These are phyloP conservation scores for Verticillium nonalfalfae DNA, from an alignment of 2,329 filamentous ascomycete genomes.

Conservation along the genomic window DNA sequence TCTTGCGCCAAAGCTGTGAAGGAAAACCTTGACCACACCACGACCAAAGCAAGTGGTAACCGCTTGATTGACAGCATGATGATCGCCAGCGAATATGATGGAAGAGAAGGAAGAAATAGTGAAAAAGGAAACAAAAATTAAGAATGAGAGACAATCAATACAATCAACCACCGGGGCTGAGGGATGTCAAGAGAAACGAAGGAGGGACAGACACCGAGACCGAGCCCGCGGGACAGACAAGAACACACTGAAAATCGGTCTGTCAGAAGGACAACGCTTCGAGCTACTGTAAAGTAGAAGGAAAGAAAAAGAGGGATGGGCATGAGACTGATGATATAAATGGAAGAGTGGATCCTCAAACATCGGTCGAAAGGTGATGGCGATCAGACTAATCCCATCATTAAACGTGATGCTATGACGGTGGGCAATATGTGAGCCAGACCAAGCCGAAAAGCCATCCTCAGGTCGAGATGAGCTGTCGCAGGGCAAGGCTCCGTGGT, in stretches of 20 bases:
- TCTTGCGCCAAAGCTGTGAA: conserved; percentile 9
- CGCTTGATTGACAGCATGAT: conserved; percentile 12
- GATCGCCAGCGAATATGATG: conserved; percentile 10
- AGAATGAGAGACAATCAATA: conserved; percentile 2
- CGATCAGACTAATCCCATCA: conserved; percentile 3
- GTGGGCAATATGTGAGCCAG: not conserved
- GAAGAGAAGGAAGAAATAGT: not conserved
- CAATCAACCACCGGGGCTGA: conserved; percentile 4
- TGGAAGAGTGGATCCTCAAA: not conserved
- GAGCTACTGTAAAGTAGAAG: not conserved
- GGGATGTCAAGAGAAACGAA: conserved; percentile 6
- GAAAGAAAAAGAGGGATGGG: not conserved
- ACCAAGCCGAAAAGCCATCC: not conserved
- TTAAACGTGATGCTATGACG: not conserved
- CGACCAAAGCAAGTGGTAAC: conserved; percentile 7
- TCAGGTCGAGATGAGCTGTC: not conserved
- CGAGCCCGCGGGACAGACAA: conserved; percentile 8
- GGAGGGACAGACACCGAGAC: conserved; percentile 11
- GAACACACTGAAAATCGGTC: not conserved
- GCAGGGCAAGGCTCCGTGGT: not conserved
- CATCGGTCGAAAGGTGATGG: conserved; percentile 1
- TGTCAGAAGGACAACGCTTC: not conserved
- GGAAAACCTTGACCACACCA: conserved; percentile 8
- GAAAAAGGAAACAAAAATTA: not conserved
- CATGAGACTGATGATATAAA: conserved; percentile 1